Evolutionary conservation across 129 eudicot species (phyloP).

Genomic region (Flaveria trinervia): DNA sequence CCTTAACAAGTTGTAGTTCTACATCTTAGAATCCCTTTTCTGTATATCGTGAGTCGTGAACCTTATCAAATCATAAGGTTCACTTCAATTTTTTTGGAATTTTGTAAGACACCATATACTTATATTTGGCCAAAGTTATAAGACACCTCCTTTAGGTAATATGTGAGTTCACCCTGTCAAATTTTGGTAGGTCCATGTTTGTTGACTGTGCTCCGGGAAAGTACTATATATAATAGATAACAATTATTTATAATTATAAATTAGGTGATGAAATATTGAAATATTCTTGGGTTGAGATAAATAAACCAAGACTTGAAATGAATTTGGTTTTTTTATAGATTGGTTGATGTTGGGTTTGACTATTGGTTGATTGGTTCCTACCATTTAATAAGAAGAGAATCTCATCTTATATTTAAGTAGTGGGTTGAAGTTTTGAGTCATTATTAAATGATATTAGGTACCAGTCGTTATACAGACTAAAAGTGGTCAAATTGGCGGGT

Average conservation of each 20-base stretch:
- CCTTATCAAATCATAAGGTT: background rate
- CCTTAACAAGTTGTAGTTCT: background rate
- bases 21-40: background rate
- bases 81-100: background rate
- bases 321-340: background rate
- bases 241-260: background rate
- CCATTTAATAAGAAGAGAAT: slow-evolving; percentile 1
- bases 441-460: background rate
- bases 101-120: background rate
- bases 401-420: background rate
- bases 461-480: too few relatives aligned
- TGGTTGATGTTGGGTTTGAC: slow-evolving; percentile 19
- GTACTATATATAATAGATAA: background rate
- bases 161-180: slow-evolving; percentile 3
- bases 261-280: background rate
- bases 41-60: background rate
- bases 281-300: background rate
- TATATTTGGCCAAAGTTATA: background rate
- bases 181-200: background rate
- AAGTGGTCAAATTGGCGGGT: too few relatives aligned
- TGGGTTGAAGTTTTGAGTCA: slow-evolving; percentile 5
- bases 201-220: background rate
- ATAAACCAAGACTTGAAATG: background rate
- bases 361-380: slow-evolving; percentile 13
- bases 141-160: background rate